Percentiles rank a stretch among this genome's conserved stretches.
These are phyloP conservation scores for Penicillium vulpinum DNA, from an alignment of 2,329 filamentous ascomycete genomes.

Conservation along the genomic window DNA sequence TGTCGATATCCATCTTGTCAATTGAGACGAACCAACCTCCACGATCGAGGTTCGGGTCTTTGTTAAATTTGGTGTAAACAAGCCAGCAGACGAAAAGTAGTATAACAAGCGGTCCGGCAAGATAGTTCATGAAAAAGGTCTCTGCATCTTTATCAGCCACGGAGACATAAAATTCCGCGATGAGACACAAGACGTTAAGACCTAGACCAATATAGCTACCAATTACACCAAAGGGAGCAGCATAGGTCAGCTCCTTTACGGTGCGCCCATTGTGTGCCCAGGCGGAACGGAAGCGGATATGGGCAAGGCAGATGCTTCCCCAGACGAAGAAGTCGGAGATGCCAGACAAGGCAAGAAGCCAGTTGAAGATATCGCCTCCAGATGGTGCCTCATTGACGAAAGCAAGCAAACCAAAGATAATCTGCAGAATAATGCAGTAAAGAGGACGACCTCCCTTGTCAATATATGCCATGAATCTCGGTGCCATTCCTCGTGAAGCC, in stretches of 20 bases:
- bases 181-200: slow-evolving; percentile 56
- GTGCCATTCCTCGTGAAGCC: slow-evolving; percentile 48
- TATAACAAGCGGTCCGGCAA: slow-evolving; percentile 35
- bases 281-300: slow-evolving; percentile 66
- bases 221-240: slow-evolving; percentile 58
- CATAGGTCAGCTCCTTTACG: slow-evolving; percentile 66
- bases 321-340: slow-evolving; percentile 65
- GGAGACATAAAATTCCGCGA: slow-evolving; percentile 48
- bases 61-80: slow-evolving; percentile 17
- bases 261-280: slow-evolving; percentile 61
- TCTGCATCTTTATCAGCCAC: slow-evolving; percentile 36
- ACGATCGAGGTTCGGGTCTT: slow-evolving; percentile 22
- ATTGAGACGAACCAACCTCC: slow-evolving; percentile 20
- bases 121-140: slow-evolving; percentile 50
- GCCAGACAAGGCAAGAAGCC: slow-evolving; percentile 65
- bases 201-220: slow-evolving; percentile 64
- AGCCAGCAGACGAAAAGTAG: slow-evolving; percentile 43
- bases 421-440: slow-evolving; percentile 42
- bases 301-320: slow-evolving; percentile 65
- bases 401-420: slow-evolving; percentile 43
- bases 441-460: slow-evolving; percentile 50
- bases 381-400: slow-evolving; percentile 45
- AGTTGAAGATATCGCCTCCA: slow-evolving; percentile 59
- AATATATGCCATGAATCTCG: slow-evolving; percentile 47
- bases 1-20: slow-evolving; percentile 23